A percentile compares a stretch with the other conserved stretches of the same genome.
Evolutionary conservation across 441 rosid species (phyloP).

Genomic region (Aquilaria agallochum): DNA sequence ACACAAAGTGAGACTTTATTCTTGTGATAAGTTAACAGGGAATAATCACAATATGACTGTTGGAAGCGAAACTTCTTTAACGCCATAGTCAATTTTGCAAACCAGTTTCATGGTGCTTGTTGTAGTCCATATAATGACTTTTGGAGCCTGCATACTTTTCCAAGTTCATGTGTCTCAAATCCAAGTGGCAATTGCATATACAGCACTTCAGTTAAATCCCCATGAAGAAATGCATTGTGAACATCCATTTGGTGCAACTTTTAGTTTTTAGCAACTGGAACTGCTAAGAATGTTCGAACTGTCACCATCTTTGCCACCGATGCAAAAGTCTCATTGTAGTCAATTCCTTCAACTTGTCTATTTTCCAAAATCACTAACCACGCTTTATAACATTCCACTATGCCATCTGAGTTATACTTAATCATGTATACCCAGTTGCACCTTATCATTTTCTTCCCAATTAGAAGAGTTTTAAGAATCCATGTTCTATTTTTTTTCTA

Average conservation of each 20-base stretch:
- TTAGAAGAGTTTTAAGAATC: background rate
- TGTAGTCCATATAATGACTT: slow-evolving; percentile 10
- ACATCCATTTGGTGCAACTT: background rate
- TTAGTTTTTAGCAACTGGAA: background rate
- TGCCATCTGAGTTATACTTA: background rate
- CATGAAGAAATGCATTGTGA: too few species aligned
- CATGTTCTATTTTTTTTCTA: background rate
- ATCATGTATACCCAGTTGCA: background rate
- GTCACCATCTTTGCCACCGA: background rate
- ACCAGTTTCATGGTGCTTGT: slow-evolving; percentile 5
- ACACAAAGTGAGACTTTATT: background rate
- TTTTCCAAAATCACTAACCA: background rate
- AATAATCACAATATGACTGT: slow-evolving; percentile 3
- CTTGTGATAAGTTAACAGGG: background rate
- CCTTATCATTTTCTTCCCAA: background rate
- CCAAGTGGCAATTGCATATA: too few species aligned
- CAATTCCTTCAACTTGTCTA: background rate
- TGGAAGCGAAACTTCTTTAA: background rate
- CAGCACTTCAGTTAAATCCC: too few species aligned
- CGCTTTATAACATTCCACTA: background rate
- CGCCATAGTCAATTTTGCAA: background rate
- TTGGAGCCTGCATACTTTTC: background rate
- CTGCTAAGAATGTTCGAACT: background rate
- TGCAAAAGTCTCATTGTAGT: background rate
- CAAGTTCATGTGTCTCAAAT: too few species aligned